phyloP scores from a whole-genome alignment of 495 filamentous ascomycete species.

The Amniculicola lignicola region DNA sequence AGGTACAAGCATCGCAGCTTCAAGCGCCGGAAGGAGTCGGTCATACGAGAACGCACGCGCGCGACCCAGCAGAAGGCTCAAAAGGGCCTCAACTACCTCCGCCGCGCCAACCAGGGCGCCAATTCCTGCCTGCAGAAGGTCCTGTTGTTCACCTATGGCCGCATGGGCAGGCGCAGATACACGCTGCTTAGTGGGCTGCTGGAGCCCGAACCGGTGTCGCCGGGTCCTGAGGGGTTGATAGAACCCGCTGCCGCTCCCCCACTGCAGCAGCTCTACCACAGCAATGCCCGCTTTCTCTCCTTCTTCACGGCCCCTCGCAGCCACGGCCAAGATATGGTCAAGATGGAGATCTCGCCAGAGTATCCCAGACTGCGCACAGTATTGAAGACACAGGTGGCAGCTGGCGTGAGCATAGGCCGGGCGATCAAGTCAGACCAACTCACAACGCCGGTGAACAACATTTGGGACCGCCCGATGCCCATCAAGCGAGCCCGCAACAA shows the following conservation, averaged over 20 bases:
- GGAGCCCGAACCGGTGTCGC: slow-evolving; percentile 30
- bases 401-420: slow-evolving; percentile 8
- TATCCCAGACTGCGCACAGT: slow-evolving; percentile 29
- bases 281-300: slow-evolving; percentile 16
- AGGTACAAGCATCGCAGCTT: neutral
- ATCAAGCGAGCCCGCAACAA: slow-evolving; percentile 55
- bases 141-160: slow-evolving; percentile 67
- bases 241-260: slow-evolving; percentile 7
- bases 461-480: slow-evolving; percentile 60
- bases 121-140: slow-evolving; percentile 59
- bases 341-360: slow-evolving; percentile 26
- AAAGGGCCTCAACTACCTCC: slow-evolving; percentile 44
- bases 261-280: slow-evolving; percentile 31
- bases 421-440: slow-evolving; percentile 47
- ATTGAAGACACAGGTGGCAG: slow-evolving; percentile 21
- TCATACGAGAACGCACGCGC: slow-evolving; percentile 7
- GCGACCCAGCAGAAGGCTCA: slow-evolving; percentile 35
- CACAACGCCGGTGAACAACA: slow-evolving; percentile 57
- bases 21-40: slow-evolving; percentile 3
- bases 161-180: slow-evolving; percentile 64
- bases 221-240: neutral
- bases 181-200: slow-evolving; percentile 56
- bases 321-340: slow-evolving; percentile 33
- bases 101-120: slow-evolving; percentile 65
- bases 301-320: slow-evolving; percentile 36